phyloP scores from a whole-genome alignment of 495 filamentous ascomycete genomes.

The Rhizodiscina lignyota region DNA sequence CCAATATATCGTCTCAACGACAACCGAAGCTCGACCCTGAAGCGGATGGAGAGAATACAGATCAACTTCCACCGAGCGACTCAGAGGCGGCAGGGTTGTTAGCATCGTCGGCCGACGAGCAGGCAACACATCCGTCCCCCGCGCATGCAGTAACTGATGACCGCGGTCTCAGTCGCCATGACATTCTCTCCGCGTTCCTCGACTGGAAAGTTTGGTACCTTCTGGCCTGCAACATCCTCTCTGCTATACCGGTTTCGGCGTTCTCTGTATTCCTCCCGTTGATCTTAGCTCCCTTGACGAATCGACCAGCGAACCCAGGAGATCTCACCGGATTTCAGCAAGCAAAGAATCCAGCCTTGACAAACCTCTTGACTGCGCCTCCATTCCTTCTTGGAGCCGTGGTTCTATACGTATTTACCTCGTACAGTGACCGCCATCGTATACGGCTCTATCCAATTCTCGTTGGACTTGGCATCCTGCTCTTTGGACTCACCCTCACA shows the following conservation, averaged over 20 bases:
- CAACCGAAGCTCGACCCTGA: conserved; percentile 1
- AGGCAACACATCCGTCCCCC: conserved; percentile 1
- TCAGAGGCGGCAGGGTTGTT: conserved; percentile 11
- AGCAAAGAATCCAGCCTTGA: conserved; percentile 20
- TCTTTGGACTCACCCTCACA: conserved; percentile 27
- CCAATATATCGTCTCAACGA: conserved; percentile 2
- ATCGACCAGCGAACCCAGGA: too few species aligned
- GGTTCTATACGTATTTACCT: conserved; percentile 29
- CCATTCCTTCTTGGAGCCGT: conserved; percentile 35
- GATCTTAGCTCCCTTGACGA: conserved; percentile 20
- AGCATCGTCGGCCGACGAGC: conserved; percentile 1
- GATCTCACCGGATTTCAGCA: too few species aligned
- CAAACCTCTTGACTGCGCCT: conserved; percentile 40
- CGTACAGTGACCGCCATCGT: conserved; percentile 26
- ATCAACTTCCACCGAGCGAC: conserved; percentile 2
- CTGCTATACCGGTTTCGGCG: conserved; percentile 32
- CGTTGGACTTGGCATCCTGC: conserved; percentile 25
- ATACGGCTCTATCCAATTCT: conserved; percentile 34
- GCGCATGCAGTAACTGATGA: conserved; percentile 15
- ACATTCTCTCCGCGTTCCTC: conserved; percentile 29
- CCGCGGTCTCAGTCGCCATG: conserved; percentile 24
- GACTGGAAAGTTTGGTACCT: conserved; percentile 37
- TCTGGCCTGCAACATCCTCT: conserved; percentile 35
- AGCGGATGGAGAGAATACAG: conserved; percentile 3
- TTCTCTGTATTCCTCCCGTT: conserved; percentile 41